Percentiles rank a stretch among this genome's conserved stretches.
phyloP scores from a whole-genome alignment of 345 rosid species.

The Chamaenerion angustifolium region DNA sequence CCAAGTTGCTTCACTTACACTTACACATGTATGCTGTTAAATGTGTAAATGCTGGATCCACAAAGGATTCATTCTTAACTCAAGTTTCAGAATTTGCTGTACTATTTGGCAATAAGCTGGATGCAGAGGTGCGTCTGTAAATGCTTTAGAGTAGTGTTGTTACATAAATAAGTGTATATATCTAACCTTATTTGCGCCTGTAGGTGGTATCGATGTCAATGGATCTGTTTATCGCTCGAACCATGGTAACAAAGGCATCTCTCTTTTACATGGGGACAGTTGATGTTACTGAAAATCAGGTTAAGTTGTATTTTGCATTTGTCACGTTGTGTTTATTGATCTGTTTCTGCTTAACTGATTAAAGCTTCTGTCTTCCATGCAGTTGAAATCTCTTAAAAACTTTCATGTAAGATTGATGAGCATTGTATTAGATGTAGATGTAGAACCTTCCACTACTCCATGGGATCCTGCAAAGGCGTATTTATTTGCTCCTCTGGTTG shows the following conservation, averaged over 20 bases:
- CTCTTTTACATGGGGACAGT: conserved; percentile 73
- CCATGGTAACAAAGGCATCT: conserved; percentile 92
- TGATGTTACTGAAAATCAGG: conserved; percentile 71
- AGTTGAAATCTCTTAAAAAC: conserved; percentile 83
- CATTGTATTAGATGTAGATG: conserved; percentile 96
- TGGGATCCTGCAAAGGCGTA: conserved; percentile 99
- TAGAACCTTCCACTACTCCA: conserved; percentile 96
- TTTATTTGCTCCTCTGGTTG: conserved; percentile 84
- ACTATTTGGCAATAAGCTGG: conserved; percentile 97
- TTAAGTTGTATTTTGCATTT: conserved; percentile 14
- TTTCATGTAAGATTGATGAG: conserved; percentile 98
- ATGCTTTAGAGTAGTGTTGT: conserved; percentile 1
- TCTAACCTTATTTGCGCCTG: conserved; percentile 6
- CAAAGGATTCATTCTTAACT: conserved; percentile 78
- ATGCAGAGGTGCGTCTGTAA: conserved; percentile 83
- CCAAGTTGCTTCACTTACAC: conserved; percentile 46
- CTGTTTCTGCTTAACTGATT: conserved; percentile 4
- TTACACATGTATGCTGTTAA: conserved; percentile 65
- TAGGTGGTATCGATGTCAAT: conserved; percentile 99
- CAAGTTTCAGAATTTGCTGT: conserved; percentile 85
- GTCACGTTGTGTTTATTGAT: background rate
- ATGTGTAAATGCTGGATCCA: conserved; percentile 49
- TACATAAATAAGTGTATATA: conserved; percentile 2
- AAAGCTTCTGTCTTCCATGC: conserved; percentile 17
- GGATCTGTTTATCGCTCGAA: conserved; percentile 99